A percentile compares a stretch with the other conserved stretches of the same genome.
These are phyloP conservation scores for Colletotrichum brevisporum DNA, from an alignment of 2,329 filamentous ascomycete species.

Conservation along the genomic window DNA sequence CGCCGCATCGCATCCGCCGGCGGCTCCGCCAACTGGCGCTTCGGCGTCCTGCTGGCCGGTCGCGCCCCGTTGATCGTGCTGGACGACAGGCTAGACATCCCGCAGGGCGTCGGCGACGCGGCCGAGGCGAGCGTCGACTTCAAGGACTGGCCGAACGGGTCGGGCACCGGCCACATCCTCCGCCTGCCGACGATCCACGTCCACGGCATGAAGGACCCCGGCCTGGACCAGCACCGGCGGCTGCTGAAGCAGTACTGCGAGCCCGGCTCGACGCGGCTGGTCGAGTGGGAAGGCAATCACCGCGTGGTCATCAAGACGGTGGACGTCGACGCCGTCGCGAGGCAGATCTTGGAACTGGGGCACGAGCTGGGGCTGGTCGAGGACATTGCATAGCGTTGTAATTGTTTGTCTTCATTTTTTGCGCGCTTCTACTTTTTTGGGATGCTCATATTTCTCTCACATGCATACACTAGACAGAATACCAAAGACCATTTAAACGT, in stretches of 20 bases:
- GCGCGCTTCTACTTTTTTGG: too few relatives aligned
- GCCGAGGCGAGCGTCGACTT: conserved; percentile 53
- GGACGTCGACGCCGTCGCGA: conserved; percentile 73
- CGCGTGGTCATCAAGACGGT: conserved; percentile 76
- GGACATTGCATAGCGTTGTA: conserved; percentile 18
- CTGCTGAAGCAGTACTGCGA: conserved; percentile 73
- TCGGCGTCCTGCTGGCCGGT: conserved; percentile 74
- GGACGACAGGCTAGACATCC: conserved; percentile 50
- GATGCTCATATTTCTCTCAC: too few relatives aligned
- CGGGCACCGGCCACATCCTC: conserved; percentile 61
- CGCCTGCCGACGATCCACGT: conserved; percentile 76
- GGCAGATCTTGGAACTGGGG: conserved; percentile 66
- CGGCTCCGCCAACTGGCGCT: conserved; percentile 63
- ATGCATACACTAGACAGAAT: too few relatives aligned
- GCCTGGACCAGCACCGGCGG: conserved; percentile 70
- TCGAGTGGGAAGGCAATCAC: conserved; percentile 83
- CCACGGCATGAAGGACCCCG: conserved; percentile 73
- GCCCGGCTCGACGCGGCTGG: conserved; percentile 63
- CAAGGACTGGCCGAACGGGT: conserved; percentile 59
- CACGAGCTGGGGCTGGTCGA: conserved; percentile 48
- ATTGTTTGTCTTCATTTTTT: background rate
- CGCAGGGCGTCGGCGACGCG: conserved; percentile 43
- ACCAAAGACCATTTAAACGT: background rate
- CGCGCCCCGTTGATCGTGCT: conserved; percentile 71
- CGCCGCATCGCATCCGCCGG: conserved; percentile 43